phyloP scores from a whole-genome alignment of 345 rosid genomes.

The Salix brachista region DNA sequence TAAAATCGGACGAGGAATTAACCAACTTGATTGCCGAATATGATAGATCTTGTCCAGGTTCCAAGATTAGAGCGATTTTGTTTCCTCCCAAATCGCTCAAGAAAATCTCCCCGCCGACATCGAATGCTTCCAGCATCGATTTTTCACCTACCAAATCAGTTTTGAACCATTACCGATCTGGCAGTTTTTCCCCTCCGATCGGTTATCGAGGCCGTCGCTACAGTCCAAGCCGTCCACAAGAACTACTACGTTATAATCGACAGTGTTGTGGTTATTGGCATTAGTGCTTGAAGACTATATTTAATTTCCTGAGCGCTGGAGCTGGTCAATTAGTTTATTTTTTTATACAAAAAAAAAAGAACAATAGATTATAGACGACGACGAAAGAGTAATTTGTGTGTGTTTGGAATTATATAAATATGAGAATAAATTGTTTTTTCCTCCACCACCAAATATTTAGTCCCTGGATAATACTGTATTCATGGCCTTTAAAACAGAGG shows the following conservation, averaged over 20 bases:
- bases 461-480: not conserved
- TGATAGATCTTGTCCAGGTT: slow-evolving; percentile 12
- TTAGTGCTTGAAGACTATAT: slow-evolving; percentile 9
- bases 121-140: slow-evolving; percentile 37
- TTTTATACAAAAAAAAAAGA: not conserved
- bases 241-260: slow-evolving; percentile 16
- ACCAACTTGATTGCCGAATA: slow-evolving; percentile 32
- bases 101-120: slow-evolving; percentile 44
- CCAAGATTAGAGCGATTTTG: slow-evolving; percentile 27
- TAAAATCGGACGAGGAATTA: slow-evolving; percentile 80
- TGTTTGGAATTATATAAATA: not conserved
- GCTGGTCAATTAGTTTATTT: not conserved
- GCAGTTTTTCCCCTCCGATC: slow-evolving; percentile 23
- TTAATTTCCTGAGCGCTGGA: not conserved
- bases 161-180: slow-evolving; percentile 6
- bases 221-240: slow-evolving; percentile 23
- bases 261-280: slow-evolving; percentile 18
- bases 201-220: slow-evolving; percentile 24
- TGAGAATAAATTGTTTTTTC: not conserved
- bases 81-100: slow-evolving; percentile 35
- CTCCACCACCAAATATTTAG: not conserved
- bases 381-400: not conserved
- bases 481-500: not conserved
- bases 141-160: slow-evolving; percentile 19
- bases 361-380: not conserved